Evolutionary conservation across 441 rosid genomes (phyloP).

Genomic region (Omphalea diandra): DNA sequence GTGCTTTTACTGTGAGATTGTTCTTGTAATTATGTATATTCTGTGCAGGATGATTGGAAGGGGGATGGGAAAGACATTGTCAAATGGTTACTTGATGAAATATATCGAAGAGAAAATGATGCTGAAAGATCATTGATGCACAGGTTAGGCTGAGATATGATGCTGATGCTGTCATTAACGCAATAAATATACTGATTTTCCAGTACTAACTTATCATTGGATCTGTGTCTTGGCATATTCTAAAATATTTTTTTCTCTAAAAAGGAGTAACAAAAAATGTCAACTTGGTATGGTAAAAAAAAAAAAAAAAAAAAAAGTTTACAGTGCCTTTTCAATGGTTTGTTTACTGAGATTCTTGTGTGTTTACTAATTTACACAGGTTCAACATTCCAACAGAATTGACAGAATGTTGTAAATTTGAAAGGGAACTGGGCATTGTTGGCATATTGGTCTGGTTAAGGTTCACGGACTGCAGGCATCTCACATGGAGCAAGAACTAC

Average conservation of each 20-base stretch:
- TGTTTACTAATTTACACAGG: slow-evolving; percentile 35
- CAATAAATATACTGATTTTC: too few relatives aligned
- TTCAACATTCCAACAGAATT: slow-evolving; percentile 65
- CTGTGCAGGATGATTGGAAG: slow-evolving; percentile 37
- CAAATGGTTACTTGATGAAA: slow-evolving; percentile 72
- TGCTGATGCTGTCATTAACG: slow-evolving; percentile 8
- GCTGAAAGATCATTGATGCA: slow-evolving; percentile 78
- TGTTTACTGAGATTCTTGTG: slow-evolving; percentile 3
- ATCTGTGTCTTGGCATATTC: not conserved
- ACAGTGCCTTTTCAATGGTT: slow-evolving; percentile 14
- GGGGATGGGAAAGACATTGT: slow-evolving; percentile 43
- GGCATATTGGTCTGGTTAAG: slow-evolving; percentile 68
- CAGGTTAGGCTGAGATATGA: slow-evolving; percentile 42
- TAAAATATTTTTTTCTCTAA: slow-evolving; percentile 7
- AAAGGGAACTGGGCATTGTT: slow-evolving; percentile 53
- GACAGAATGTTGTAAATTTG: slow-evolving; percentile 53
- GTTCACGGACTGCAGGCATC: slow-evolving; percentile 65
- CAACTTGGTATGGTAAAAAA: not conserved
- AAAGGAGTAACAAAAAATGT: not conserved
- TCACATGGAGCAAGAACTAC: slow-evolving; percentile 67
- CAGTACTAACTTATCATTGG: too few relatives aligned
- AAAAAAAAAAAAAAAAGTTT: not conserved
- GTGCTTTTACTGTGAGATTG: not conserved
- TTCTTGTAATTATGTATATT: slow-evolving; percentile 10
- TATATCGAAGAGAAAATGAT: slow-evolving; percentile 56